Percentiles rank a stretch among this genome's conserved stretches.
These are phyloP conservation scores for Musa itinerans DNA, from an alignment of 176 grass and related monocot species.

Conservation along the genomic window DNA sequence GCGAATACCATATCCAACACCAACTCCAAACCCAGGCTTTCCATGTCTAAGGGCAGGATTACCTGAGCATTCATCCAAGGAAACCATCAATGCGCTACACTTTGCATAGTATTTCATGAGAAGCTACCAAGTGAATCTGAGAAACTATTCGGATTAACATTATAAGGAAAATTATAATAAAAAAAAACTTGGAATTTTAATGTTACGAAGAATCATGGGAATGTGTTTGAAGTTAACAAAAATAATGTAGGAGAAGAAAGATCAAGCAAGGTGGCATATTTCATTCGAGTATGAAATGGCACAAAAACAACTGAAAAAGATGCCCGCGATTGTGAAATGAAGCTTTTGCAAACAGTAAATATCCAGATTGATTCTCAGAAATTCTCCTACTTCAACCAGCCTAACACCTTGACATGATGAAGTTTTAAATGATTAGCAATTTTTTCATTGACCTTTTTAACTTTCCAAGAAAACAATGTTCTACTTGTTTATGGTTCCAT, in stretches of 20 bases:
- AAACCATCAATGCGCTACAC: background rate
- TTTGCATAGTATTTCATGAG: background rate
- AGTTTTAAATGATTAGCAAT: background rate
- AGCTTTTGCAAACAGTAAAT: background rate
- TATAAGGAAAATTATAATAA: background rate
- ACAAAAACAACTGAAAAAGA: too few species aligned
- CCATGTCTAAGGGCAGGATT: slow-evolving; percentile 76
- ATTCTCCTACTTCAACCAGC: background rate
- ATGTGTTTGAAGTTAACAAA: background rate
- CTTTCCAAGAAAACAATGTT: background rate
- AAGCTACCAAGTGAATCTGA: background rate
- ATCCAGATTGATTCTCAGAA: background rate
- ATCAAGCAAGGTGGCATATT: background rate
- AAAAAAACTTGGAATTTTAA: background rate
- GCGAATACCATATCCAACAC: slow-evolving; percentile 73
- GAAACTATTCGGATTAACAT: background rate
- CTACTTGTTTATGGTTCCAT: background rate
- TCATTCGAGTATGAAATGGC: too few species aligned
- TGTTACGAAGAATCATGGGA: background rate
- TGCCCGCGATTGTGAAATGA: too few species aligned
- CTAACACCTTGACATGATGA: background rate
- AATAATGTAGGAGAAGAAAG: background rate
- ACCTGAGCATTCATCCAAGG: slow-evolving; percentile 33
- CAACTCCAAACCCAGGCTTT: slow-evolving; percentile 79
- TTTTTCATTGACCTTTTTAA: background rate